Base-by-base conservation (phyloP, 2,329 filamentous ascomycete species). In the Eutypella sp. region DNA sequence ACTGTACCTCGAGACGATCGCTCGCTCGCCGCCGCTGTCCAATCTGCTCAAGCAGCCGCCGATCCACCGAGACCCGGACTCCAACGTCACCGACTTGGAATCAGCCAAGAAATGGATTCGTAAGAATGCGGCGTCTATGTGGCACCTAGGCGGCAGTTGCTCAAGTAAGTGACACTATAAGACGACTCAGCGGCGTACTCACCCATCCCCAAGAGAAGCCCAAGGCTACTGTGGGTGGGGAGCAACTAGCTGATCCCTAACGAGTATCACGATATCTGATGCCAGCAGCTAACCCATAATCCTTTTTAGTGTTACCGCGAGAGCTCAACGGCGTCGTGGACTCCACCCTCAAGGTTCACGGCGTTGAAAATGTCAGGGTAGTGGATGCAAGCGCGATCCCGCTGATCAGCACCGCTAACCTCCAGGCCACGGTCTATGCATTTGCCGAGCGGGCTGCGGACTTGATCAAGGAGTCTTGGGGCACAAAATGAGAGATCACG, bases 21-120 rank as follows among this genome's bases (percentile, higher is more conserved):
- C 44, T 4, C 19, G 18, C 16, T 48, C 47, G 11, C 23, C 47
- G 6, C 23, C 47, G 16, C 25, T 50, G n/a, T 43, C 11, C 16
- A 41, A 22, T 8, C 9, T 52, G 16, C 39, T 62, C 40, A 51
- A 49, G 7, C 47, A 50, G 8, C 50, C 50, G 3, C 45, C 44
- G 9, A 23, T 16, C 4, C 40, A 29, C 19, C 41, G 20, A 8
- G 41, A 38, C 33, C 48, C 45, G 19, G 37, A 23, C 1, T 44
- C 34, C 3, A 16, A 46, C 16, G 29, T 34, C 5, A 31, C 20
- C 24, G 34, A 51, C n/a, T 4, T 33, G 5, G 29, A 33, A 5
- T 5, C 5, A 4, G 29, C 29, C 11, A 33, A n/a, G 13, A 4
- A 5, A 15, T 33, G 16, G 5, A n/a, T 33, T n/a, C 5, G 29